Evolutionary conservation across 2,329 filamentous ascomycete species (phyloP), one percentile per base, ranked within the genome.

Genomic region (Diplodia intermedia): DNA sequence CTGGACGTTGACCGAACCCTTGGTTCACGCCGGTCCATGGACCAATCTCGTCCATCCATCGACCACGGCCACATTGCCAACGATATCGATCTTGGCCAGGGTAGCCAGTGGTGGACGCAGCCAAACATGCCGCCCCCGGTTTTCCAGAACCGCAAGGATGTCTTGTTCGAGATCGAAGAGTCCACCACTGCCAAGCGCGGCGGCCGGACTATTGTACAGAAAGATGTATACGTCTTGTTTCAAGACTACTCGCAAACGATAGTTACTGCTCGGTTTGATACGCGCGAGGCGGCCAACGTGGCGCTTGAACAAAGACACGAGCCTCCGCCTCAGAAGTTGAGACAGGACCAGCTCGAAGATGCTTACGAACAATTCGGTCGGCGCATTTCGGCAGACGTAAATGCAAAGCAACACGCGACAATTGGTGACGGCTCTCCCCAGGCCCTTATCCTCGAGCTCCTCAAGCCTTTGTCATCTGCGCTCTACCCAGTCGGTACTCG

Each of bases 201-300:
- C 33, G 89, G 91, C 31, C 90, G 89, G 76, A 88, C 88, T 0
- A 86, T 85, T 1, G 83, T 97, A 23, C 91, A 90, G 7, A 94
- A 94, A 71, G 89, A 94, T 69, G 85, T 97, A 52, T 95, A 91
- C 73, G 84, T 98, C n/a, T 82, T 99, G 9, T 99, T 92, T 82
- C 90, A 93, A 74, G 95, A 99, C 80, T 99, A 99, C 79, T 97
- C 94, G 20, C 95, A 98, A 77, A 98, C 94, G 0, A 85, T 96
- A 71, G 87, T 99, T 74, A 93, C 90, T 0, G 91, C 90, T 20
- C 89, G 86, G 62, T 98, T 91, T 77, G 91, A 97, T 77, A 83
- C 89, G 1, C 86, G 89, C 65, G 89, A 97, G 75, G 86, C 91
- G 3, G 83, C 86, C 1, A 90, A 94, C 74, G 90, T 90, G 12